Evolutionary conservation across 139 green algal species (phyloP), one percentile per base, ranked within the genome.

Genomic region (Tetradesmus lagerheimii): DNA sequence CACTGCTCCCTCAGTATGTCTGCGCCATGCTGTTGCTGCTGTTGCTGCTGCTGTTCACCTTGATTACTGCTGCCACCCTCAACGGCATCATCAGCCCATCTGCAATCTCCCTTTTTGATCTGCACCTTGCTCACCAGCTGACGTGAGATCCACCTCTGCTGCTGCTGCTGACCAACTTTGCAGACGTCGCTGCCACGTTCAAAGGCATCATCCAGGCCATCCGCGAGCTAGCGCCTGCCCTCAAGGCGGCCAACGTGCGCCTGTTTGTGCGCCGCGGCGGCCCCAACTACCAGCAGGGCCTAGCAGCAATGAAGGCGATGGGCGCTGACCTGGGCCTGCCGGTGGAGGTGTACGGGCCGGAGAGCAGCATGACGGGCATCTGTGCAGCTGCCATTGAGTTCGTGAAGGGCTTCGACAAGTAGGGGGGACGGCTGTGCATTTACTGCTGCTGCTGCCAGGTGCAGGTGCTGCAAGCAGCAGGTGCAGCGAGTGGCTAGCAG

Each of bases 121-220:
- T n/a, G n/a, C n/a, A n/a, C n/a, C n/a, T n/a, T 50, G 5, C 43
- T 38, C 66, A 76, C 4, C 66, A 15, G 12, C 66, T 14, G 11
- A 38, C 66, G 27, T 35, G 66, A 8, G 23, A 37, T 16, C 27
- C 15, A 4, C 9, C 29, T 4, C 31, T 78, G 31, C n/a, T 71
- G 31, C 67, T 38, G n/a, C n/a, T 78, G 67, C 31, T 78, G 31
- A 14, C 16, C 3, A 4, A 18, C 64, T 35, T 9, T 87, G 50
- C 53, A 87, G 96, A 99, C 85, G 97, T 99, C n/a, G 97, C 97
- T 11, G 96, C 95, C 16, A 99, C 97, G 14, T 99, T 99, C 95
- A 94, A 92, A 78, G 97, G 97, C 87, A 99, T 99, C 92, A 99
- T 99, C 41, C 79, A 92, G 74, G 95, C 95, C 4, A 87, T 97